Evolutionary conservation across 257 asterid species (phyloP).

Genomic region (Nicotiana undulata): DNA sequence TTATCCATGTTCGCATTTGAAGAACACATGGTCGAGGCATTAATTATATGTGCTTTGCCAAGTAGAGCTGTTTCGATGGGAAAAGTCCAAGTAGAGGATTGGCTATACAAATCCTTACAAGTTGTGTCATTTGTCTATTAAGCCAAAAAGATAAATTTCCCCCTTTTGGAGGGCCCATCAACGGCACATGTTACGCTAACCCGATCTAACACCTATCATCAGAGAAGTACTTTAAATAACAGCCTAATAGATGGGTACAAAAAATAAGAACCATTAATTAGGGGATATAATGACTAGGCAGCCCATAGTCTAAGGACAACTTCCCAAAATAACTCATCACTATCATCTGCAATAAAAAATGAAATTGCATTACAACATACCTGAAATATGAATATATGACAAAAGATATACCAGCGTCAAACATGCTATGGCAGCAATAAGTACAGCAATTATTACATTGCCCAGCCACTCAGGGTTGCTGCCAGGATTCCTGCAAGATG

Average conservation of each 20-base stretch:
- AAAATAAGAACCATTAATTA: not conserved
- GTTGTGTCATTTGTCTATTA: not conserved
- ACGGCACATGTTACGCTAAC: not conserved
- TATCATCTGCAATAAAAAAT: constrained; percentile 3
- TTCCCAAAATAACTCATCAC: not conserved
- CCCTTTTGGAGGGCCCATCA: not conserved
- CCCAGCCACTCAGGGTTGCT: constrained; percentile 69
- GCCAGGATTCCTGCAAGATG: constrained; percentile 75
- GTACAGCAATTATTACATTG: constrained; percentile 45
- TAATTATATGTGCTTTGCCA: not conserved
- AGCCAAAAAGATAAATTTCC: not conserved
- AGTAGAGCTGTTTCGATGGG: not conserved
- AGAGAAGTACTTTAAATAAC: not conserved
- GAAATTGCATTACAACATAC: constrained; percentile 22
- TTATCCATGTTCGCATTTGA: not conserved
- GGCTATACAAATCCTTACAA: not conserved
- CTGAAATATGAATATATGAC: constrained; percentile 89
- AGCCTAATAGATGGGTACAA: not conserved
- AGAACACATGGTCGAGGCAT: not conserved
- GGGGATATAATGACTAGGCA: not conserved
- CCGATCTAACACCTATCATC: not conserved
- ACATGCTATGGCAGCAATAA: constrained; percentile 66
- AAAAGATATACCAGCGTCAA: constrained; percentile 71
- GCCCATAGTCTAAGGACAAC: not conserved
- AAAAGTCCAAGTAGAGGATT: no score